Evolutionary conservation across 2,329 filamentous ascomycete species (phyloP).

Genomic region (Calonectria crousiana): DNA sequence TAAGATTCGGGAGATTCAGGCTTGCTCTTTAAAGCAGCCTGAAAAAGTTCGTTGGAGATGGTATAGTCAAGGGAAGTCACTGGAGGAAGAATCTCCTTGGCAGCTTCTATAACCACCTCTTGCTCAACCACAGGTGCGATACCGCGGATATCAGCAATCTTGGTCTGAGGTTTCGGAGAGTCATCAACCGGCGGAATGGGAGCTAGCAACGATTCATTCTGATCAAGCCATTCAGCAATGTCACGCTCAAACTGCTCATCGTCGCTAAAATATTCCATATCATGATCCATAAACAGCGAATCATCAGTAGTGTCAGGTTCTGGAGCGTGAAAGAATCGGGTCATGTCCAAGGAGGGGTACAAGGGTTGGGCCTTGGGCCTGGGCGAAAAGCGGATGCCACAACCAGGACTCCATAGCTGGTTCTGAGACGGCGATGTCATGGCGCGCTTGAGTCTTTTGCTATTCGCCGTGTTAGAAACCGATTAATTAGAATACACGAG

Average conservation of each 20-base stretch:
- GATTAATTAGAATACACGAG: not conserved
- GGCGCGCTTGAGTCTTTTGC: slow-evolving; percentile 24
- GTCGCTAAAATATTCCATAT: slow-evolving; percentile 35
- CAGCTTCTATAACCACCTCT: not conserved
- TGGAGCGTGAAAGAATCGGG: slow-evolving; percentile 42
- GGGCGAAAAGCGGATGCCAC: slow-evolving; percentile 48
- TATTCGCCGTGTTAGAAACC: slow-evolving; percentile 19
- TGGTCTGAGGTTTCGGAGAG: slow-evolving; percentile 15
- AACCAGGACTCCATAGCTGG: slow-evolving; percentile 46
- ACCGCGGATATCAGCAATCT: slow-evolving; percentile 5
- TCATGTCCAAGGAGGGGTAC: slow-evolving; percentile 44
- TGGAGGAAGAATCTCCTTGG: slow-evolving; percentile 35
- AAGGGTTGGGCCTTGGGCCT: slow-evolving; percentile 29
- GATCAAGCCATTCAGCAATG: slow-evolving; percentile 41
- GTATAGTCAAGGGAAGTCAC: slow-evolving; percentile 45
- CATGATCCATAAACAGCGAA: not conserved
- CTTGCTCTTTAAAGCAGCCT: slow-evolving; percentile 60
- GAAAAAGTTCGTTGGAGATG: slow-evolving; percentile 46
- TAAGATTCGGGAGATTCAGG: slow-evolving; percentile 63
- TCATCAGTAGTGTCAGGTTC: not conserved
- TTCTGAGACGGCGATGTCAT: slow-evolving; percentile 36
- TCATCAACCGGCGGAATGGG: not conserved
- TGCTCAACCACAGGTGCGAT: slow-evolving; percentile 21
- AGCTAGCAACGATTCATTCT: slow-evolving; percentile 34
- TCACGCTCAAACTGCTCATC: slow-evolving; percentile 43